phyloP scores from a whole-genome alignment of 2,329 filamentous ascomycete species.

The Zasmidium citrigriseum region DNA sequence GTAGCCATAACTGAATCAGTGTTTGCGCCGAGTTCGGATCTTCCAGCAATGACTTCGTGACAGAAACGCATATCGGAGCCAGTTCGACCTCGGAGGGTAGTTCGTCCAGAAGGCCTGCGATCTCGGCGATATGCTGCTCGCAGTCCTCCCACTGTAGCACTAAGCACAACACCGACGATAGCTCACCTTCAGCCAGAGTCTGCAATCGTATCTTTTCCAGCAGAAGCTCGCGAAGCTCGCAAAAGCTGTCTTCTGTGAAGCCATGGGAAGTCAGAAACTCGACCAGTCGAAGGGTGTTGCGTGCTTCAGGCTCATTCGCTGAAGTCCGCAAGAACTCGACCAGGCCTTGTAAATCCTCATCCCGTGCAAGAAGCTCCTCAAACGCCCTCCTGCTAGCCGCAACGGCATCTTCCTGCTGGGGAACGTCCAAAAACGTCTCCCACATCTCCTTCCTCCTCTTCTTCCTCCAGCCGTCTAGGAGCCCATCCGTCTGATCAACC shows the following conservation, averaged over 20 bases:
- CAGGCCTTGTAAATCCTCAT: constrained; percentile 9
- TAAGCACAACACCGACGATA: constrained; percentile 1
- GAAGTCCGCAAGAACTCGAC: constrained; percentile 27
- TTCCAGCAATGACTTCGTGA: not conserved
- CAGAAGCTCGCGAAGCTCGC: constrained; percentile 8
- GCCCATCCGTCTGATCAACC: not conserved
- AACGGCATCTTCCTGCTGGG: constrained; percentile 10
- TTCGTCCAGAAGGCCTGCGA: constrained; percentile 13
- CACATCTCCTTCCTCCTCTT: constrained; percentile 15
- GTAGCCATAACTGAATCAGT: constrained; percentile 7
- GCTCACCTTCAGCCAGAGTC: constrained; percentile 13
- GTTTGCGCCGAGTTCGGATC: too few relatives aligned
- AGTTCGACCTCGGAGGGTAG: not conserved
- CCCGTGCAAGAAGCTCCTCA: constrained; percentile 17
- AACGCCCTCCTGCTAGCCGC: constrained; percentile 25
- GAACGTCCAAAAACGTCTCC: constrained; percentile 16
- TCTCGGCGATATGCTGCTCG: not conserved
- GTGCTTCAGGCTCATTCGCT: constrained; percentile 27
- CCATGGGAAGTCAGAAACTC: constrained; percentile 21
- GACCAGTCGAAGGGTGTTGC: constrained; percentile 21
- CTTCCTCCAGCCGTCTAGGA: too few relatives aligned
- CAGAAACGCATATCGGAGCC: not conserved
- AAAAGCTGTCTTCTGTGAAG: not conserved
- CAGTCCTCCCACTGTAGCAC: constrained; percentile 2
- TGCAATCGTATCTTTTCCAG: constrained; percentile 24